Evolutionary conservation across 2,329 filamentous ascomycete species (phyloP).

Genomic region (Aspergillus unguis): DNA sequence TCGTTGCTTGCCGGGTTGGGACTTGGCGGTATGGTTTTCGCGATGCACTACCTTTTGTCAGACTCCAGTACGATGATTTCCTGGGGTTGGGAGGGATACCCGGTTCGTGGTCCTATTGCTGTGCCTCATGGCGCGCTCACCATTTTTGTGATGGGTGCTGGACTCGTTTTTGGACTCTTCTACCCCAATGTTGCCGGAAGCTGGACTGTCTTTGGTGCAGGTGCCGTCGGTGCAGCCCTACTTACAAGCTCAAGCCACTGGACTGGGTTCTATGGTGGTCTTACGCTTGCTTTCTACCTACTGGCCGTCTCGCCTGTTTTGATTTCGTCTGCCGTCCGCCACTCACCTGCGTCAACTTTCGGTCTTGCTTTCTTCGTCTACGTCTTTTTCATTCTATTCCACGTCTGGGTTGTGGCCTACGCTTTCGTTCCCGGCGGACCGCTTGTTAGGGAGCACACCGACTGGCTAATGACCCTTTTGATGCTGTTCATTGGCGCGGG

Average conservation of each 20-base stretch:
- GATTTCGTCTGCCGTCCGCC: slow-evolving; percentile 70
- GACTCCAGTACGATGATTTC: slow-evolving; percentile 98
- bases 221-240: slow-evolving; percentile 73
- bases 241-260: slow-evolving; percentile 77
- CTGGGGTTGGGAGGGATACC: slow-evolving; percentile 97
- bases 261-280: slow-evolving; percentile 82
- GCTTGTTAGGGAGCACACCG: slow-evolving; percentile 86
- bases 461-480: slow-evolving; percentile 87
- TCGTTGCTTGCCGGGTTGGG: slow-evolving; percentile 70
- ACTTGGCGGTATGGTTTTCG: slow-evolving; percentile 80
- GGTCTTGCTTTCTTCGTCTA: slow-evolving; percentile 87
- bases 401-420: slow-evolving; percentile 97
- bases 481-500: slow-evolving; percentile 84
- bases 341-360: slow-evolving; percentile 75
- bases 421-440: slow-evolving; percentile 95
- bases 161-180: slow-evolving; percentile 72
- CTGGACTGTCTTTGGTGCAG: slow-evolving; percentile 76
- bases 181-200: slow-evolving; percentile 67
- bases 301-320: slow-evolving; percentile 75
- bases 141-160: slow-evolving; percentile 79
- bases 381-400: slow-evolving; percentile 92
- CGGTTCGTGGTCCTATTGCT: slow-evolving; percentile 79
- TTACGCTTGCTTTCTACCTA: slow-evolving; percentile 72
- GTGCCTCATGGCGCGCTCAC: slow-evolving; percentile 89
- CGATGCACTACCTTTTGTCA: slow-evolving; percentile 84